Evolutionary conservation across 2,329 filamentous ascomycete species (phyloP).

Genomic region (Ascochyta viciae-villosae): DNA sequence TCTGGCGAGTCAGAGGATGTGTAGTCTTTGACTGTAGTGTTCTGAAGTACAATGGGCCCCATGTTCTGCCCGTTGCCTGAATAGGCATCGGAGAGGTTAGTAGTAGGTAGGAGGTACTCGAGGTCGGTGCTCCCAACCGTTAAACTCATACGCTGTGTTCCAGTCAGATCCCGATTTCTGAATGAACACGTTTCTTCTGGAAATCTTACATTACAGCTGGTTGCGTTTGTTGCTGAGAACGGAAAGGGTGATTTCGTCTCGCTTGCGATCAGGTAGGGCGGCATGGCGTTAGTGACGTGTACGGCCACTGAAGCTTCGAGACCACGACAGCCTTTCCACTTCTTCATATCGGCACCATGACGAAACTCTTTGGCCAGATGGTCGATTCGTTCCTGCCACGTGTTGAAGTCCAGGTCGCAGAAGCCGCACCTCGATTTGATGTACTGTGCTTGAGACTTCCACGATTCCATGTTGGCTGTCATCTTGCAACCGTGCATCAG

Average conservation of each 20-base stretch:
- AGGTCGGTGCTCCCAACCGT: constrained; percentile 29
- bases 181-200: neutral
- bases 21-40: constrained; percentile 26
- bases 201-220: constrained; percentile 39
- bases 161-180: constrained; percentile 15
- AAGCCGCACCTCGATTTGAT: constrained; percentile 64
- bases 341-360: constrained; percentile 59
- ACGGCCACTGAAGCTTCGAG: constrained; percentile 57
- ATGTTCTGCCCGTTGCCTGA: constrained; percentile 19
- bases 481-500: constrained; percentile 69
- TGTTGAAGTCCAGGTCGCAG: constrained; percentile 56
- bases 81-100: constrained; percentile 27
- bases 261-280: constrained; percentile 59
- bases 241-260: constrained; percentile 56
- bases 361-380: constrained; percentile 64
- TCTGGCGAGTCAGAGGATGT: constrained; percentile 14
- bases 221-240: constrained; percentile 54
- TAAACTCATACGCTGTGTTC: constrained; percentile 24
- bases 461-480: constrained; percentile 69
- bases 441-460: constrained; percentile 63
- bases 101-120: constrained; percentile 37
- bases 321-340: constrained; percentile 64
- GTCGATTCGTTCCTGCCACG: constrained; percentile 60
- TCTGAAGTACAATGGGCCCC: constrained; percentile 25
- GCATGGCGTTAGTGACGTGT: constrained; percentile 60